phyloP scores from a whole-genome alignment of 2,329 filamentous ascomycete genomes.

The Exophiala bonariae region DNA sequence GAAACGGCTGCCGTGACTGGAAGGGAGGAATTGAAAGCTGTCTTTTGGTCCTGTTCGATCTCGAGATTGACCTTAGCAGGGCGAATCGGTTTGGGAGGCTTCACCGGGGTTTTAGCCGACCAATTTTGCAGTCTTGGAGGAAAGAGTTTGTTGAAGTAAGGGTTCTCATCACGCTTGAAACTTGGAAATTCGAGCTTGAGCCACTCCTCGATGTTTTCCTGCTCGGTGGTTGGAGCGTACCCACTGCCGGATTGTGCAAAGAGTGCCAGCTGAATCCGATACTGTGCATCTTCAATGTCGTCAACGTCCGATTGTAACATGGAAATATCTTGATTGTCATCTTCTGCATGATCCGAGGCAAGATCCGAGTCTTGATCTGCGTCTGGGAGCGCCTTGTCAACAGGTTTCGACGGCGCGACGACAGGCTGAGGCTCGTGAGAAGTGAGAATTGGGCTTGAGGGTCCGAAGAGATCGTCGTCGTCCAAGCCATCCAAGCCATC shows the following conservation, averaged over 20 bases:
- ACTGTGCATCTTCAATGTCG: slow-evolving; percentile 32
- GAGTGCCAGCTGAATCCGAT: slow-evolving; percentile 47
- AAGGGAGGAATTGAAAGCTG: slow-evolving; percentile 70
- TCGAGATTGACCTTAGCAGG: slow-evolving; percentile 89
- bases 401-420: slow-evolving; percentile 9
- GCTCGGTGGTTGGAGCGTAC: slow-evolving; percentile 19
- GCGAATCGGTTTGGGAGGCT: slow-evolving; percentile 76
- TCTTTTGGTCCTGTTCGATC: slow-evolving; percentile 81
- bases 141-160: slow-evolving; percentile 80
- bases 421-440: slow-evolving; percentile 8
- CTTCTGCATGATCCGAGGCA: slow-evolving; percentile 21
- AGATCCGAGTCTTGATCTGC: slow-evolving; percentile 20
- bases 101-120: slow-evolving; percentile 74
- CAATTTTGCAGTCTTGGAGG: slow-evolving; percentile 74
- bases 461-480: slow-evolving; percentile 38
- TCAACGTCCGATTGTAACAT: slow-evolving; percentile 20
- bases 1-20: slow-evolving; percentile 11
- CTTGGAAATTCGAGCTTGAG: slow-evolving; percentile 73
- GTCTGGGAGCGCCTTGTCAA: slow-evolving; percentile 15
- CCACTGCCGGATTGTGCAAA: slow-evolving; percentile 46
- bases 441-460: slow-evolving; percentile 18
- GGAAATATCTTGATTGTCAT: slow-evolving; percentile 20
- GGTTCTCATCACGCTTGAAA: slow-evolving; percentile 72
- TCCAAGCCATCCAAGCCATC: slow-evolving; percentile 44
- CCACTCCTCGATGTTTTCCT: slow-evolving; percentile 27